Percentiles rank a stretch among this genome's conserved stretches.
phyloP scores from a whole-genome alignment of 2,329 filamentous ascomycete species.

The Tolypocladium ophioglossoides region DNA sequence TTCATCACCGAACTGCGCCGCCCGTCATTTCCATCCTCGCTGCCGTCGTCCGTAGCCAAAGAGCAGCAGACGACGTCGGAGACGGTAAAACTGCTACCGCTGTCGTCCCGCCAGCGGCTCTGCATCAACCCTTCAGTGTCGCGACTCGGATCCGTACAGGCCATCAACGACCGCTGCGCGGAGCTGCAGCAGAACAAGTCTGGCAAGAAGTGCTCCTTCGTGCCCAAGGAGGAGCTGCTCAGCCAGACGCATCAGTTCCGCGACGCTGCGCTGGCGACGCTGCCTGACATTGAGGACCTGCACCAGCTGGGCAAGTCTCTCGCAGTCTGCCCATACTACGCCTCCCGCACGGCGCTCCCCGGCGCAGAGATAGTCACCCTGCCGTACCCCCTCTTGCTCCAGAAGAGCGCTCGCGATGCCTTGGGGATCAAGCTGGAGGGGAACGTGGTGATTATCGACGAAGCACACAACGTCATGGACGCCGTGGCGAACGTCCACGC shows the following conservation, averaged over 20 bases:
- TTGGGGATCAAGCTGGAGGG: conserved; percentile 76
- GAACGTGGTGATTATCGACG: conserved; percentile 90
- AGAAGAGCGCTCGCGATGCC: conserved; percentile 78
- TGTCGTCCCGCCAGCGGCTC: conserved; percentile 76
- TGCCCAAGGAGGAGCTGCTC: conserved; percentile 70
- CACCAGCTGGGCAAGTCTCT: conserved; percentile 66
- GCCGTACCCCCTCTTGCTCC: conserved; percentile 82
- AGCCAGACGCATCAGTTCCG: conserved; percentile 68
- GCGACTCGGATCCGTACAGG: conserved; percentile 57
- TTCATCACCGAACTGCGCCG: conserved; percentile 75
- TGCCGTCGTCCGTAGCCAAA: conserved; percentile 35
- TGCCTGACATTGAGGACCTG: conserved; percentile 91
- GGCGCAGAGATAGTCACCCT: conserved; percentile 83
- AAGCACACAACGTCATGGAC: conserved; percentile 97
- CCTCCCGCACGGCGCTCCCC: conserved; percentile 74
- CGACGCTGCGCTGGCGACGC: conserved; percentile 70
- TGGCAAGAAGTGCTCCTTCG: conserved; percentile 56
- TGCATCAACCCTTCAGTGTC: conserved; percentile 84
- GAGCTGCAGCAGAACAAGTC: conserved; percentile 69
- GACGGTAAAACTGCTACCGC: conserved; percentile 64
- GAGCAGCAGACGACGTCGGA: conserved; percentile 14
- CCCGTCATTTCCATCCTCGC: conserved; percentile 64
- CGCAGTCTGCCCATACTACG: conserved; percentile 89
- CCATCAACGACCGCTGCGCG: conserved; percentile 87
- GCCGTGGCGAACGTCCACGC: conserved; percentile 83